These are phyloP conservation scores for Gregarina niphandrodes DNA, from an alignment of 169 alveolate genomes.

Conservation along the genomic window DNA sequence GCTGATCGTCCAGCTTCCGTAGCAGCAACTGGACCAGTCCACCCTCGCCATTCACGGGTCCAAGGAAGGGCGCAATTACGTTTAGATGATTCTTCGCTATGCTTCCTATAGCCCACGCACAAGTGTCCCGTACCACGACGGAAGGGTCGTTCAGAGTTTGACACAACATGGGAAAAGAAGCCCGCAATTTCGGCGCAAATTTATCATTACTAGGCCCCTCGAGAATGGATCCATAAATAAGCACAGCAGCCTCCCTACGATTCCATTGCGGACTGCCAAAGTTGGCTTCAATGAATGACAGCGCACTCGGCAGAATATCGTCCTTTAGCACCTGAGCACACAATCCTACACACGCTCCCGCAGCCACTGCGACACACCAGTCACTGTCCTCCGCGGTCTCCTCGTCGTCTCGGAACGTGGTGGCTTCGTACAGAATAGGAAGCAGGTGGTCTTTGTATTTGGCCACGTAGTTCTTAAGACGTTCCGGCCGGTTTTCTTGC, in stretches of 20 bases:
- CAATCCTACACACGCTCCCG: constrained; percentile 58
- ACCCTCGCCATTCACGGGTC: constrained; percentile 26
- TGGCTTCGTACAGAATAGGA: constrained; percentile 47
- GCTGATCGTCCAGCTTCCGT: constrained; percentile 12
- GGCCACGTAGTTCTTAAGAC: constrained; percentile 18
- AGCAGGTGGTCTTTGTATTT: constrained; percentile 32
- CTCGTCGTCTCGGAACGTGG: constrained; percentile 48
- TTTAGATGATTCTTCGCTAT: constrained; percentile 56
- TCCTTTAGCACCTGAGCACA: constrained; percentile 58
- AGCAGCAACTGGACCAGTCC: background rate
- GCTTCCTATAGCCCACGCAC: constrained; percentile 71
- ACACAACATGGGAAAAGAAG: constrained; percentile 46
- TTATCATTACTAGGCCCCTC: constrained; percentile 67
- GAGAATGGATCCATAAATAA: constrained; percentile 66
- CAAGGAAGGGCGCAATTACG: constrained; percentile 41
- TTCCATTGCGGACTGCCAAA: constrained; percentile 55
- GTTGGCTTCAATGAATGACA: constrained; percentile 50
- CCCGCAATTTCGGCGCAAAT: constrained; percentile 47
- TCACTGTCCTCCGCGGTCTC: constrained; percentile 40
- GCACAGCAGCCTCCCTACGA: constrained; percentile 65
- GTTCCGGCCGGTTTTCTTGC: constrained; percentile 8
- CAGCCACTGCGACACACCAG: constrained; percentile 73
- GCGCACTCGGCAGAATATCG: constrained; percentile 53
- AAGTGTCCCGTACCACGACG: constrained; percentile 69
- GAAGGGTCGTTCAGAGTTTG: constrained; percentile 52